phyloP scores from a whole-genome alignment of 257 asterid genomes.

The Plantago major region DNA sequence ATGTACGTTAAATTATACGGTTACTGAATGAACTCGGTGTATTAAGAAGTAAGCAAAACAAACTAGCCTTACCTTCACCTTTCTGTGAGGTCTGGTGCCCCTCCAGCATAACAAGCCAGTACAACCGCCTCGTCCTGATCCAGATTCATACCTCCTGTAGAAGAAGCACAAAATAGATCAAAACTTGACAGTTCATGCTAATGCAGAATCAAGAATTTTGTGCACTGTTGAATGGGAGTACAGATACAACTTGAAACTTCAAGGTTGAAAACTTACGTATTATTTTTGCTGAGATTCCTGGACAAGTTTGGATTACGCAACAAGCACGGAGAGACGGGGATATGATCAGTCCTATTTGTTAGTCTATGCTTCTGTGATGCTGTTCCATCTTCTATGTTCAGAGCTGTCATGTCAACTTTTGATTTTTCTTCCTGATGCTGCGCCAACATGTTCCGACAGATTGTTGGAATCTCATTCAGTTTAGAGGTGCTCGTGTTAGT shows the following conservation, averaged over 20 bases:
- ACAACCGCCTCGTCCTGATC: conserved; percentile 72
- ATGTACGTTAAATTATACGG: background rate
- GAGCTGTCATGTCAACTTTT: conserved; percentile 51
- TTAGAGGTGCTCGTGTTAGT: conserved; percentile 1
- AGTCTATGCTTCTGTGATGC: conserved; percentile 39
- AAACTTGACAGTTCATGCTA: background rate
- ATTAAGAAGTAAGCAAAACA: background rate
- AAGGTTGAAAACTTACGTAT: conserved; percentile 42
- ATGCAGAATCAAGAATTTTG: no score
- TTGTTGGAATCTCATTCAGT: background rate
- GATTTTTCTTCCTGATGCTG: conserved; percentile 73
- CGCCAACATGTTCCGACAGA: conserved; percentile 31
- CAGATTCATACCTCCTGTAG: conserved; percentile 87
- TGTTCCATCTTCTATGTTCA: conserved; percentile 45
- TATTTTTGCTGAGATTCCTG: conserved; percentile 53
- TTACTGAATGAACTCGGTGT: background rate
- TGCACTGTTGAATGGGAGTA: no score
- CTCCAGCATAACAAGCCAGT: conserved; percentile 87
- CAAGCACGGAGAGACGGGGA: conserved; percentile 75
- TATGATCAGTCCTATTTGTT: conserved; percentile 39
- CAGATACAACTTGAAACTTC: background rate
- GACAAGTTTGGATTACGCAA: conserved; percentile 58
- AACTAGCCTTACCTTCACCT: conserved; percentile 46
- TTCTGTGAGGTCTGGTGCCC: conserved; percentile 38
- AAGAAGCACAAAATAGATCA: background rate